A percentile compares a stretch with the other conserved stretches of the same genome.
Conservation (phyloP, 2,329 filamentous ascomycete species). For the Alternaria sp. region DNA sequence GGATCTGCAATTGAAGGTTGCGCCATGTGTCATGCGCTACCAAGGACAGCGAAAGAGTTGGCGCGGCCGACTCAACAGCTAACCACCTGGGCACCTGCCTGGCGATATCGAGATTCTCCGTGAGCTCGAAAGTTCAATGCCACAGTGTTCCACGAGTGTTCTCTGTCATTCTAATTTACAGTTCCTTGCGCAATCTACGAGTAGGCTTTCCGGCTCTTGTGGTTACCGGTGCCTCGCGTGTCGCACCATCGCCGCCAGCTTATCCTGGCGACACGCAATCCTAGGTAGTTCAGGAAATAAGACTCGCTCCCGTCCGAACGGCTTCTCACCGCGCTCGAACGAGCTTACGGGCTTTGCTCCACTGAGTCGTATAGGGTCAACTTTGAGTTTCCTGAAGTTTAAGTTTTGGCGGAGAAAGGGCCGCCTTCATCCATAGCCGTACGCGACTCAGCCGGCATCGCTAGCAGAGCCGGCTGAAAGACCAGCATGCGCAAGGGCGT, state of each 20-base stretch:
- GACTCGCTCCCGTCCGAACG: neutral
- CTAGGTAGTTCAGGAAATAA: neutral
- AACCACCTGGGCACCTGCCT: neutral
- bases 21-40: neutral
- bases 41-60: neutral
- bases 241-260: conserved; percentile 7
- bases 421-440: neutral
- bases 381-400: neutral
- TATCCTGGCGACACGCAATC: neutral
- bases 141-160: neutral
- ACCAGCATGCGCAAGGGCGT: neutral
- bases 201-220: neutral
- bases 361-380: neutral
- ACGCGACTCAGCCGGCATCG: neutral
- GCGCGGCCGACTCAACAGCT: neutral
- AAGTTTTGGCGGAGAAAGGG: neutral
- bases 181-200: neutral
- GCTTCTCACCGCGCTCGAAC: neutral
- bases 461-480: neutral
- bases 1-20: neutral
- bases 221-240: neutral
- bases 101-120: neutral
- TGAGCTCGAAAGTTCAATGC: neutral
- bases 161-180: neutral
- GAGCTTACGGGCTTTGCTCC: neutral